Evolutionary conservation across 2,329 filamentous ascomycete species (phyloP), one percentile per base, ranked within the genome.

Genomic region (Metarhizium sp.): DNA sequence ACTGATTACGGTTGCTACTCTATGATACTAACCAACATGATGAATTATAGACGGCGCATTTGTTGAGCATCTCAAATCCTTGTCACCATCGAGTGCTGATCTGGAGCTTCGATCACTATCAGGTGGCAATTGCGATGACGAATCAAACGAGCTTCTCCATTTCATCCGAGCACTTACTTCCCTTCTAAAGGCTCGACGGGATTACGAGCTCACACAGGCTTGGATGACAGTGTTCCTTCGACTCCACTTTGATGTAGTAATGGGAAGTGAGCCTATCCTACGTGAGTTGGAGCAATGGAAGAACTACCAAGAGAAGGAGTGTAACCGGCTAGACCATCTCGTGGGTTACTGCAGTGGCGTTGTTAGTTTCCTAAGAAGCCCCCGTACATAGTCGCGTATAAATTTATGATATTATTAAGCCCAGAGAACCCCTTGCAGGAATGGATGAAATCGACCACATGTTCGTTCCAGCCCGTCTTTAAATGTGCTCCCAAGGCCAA

Each of bases 151-250:
- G 70, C 74, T 95, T 18, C 75, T 86, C 1, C 78, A 84, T 53
- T 99, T 99, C 66, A 85, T 97, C 52, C 71, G 75, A n/a, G 91
- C 91, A 1, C 72, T 99, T 55, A 95, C 89, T 0, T 78, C 75
- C 54, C 79, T 87, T 13, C 74, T 97, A 53, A 72, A 75, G 47
- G 76, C 82, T 52, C 84, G 86, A 60, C 82, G 81, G 50, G 94
- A 97, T 69, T 99, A 95, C 70, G 94, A 99, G 72, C 78, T 99
- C 43, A 88, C 90, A 16, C 92, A 97, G 71, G 90, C 91, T 0
- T 99, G 94, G 92, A 97, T 99, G 91, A 86, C 87, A 2, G 92
- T 97, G 1, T 95, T 97, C 65, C 69, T 99, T 57, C 82, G 86
- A 50, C 74, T 96, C 45, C 92, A 97, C 70, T 81, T 80, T 59